Percentiles rank a stretch among this genome's conserved stretches.
These are phyloP conservation scores for Suillus subluteus DNA, from an alignment of 768 basidiomycete species.

Conservation along the genomic window DNA sequence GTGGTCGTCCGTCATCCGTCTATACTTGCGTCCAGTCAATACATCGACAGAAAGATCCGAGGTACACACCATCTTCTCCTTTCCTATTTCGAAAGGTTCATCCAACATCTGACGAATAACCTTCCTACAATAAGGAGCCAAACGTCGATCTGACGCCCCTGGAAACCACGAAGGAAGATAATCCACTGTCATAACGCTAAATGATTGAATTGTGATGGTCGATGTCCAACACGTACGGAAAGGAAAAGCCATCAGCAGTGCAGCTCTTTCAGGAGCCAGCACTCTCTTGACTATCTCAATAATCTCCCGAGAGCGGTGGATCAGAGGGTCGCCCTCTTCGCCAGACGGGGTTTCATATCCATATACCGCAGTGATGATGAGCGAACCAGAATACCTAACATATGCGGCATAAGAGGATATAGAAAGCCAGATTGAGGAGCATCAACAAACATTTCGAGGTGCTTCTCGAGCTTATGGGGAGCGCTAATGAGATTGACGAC, in stretches of 20 bases:
- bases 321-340: slow-evolving; percentile 5
- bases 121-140: slow-evolving; percentile 1
- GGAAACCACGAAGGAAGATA: slow-evolving; percentile 20
- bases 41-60: too few species aligned
- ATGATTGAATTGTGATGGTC: too few species aligned
- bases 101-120: slow-evolving; percentile 13
- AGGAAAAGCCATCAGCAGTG: slow-evolving; percentile 14
- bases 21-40: not conserved
- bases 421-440: not conserved
- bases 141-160: slow-evolving; percentile 3
- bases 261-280: slow-evolving; percentile 10
- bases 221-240: slow-evolving; percentile 7
- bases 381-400: slow-evolving; percentile 23
- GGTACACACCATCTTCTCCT: slow-evolving; percentile 28
- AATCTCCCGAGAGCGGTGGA: not conserved
- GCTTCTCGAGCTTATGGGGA: slow-evolving; percentile 7
- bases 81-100: slow-evolving; percentile 28
- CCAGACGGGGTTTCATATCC: slow-evolving; percentile 8
- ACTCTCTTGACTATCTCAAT: not conserved
- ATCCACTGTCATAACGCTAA: slow-evolving; percentile 5
- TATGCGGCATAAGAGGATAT: not conserved
- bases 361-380: slow-evolving; percentile 22
- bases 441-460: slow-evolving; percentile 18
- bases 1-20: not conserved
- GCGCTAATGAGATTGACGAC: slow-evolving; percentile 11